These are phyloP conservation scores for cucumber (Cucumis sativus) DNA, from an alignment of 306 rosid species.

Conservation along the genomic window Cucumber_9930_V3 NC_026657.2:40126001-40126500, in stretches of 20 bases:
- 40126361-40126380: not conserved
- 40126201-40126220: not conserved
- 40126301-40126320: not conserved
- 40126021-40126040: no score
- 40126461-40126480: not conserved
- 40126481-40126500: no score
- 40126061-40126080: no score
- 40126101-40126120: no score
- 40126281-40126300: not conserved
- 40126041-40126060: no score
- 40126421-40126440: not conserved
- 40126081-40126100: no score
- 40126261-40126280: not conserved
- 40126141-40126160: no score
- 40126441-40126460: not conserved
- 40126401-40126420: not conserved
- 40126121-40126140: no score
- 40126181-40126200: not conserved
- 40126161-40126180: not conserved
- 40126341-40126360: not conserved
- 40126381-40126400: not conserved
- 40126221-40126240: not conserved
- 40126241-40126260: not conserved
- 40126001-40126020: no score
- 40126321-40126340: not conserved